phyloP scores from a whole-genome alignment of 345 rosid species.

The Eucalyptus virginea region DNA sequence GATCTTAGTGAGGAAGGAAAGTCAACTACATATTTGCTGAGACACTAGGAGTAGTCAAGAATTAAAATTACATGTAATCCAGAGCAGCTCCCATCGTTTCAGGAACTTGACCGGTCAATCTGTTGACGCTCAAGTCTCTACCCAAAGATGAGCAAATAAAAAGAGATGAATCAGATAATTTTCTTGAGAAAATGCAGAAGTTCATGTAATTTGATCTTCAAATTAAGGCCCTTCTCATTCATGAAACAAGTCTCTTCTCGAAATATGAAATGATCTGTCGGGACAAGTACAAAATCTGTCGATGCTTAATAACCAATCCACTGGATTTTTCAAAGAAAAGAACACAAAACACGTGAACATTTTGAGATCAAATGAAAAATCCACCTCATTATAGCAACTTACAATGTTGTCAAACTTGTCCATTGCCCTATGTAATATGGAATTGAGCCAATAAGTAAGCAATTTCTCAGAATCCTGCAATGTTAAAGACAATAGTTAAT shows the following conservation, averaged over 20 bases:
- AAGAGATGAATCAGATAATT: not conserved
- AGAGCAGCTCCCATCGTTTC: not conserved
- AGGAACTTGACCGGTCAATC: slow-evolving; percentile 49
- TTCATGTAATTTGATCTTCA: not conserved
- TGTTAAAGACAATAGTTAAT: not conserved
- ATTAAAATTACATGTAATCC: slow-evolving; percentile 31
- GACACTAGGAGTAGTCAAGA: not conserved
- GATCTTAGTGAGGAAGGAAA: not conserved
- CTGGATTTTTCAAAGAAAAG: not conserved
- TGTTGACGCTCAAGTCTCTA: slow-evolving; percentile 86
- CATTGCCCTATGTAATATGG: slow-evolving; percentile 31
- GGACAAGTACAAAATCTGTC: not conserved
- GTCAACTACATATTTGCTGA: not conserved
- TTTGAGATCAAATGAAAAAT: not conserved
- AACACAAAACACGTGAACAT: not conserved
- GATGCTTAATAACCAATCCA: not conserved
- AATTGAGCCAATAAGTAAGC: slow-evolving; percentile 37
- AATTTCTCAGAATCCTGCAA: slow-evolving; percentile 51
- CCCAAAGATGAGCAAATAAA: not conserved
- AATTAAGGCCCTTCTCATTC: not conserved
- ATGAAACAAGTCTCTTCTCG: not conserved
- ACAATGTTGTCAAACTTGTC: slow-evolving; percentile 25
- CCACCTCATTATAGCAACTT: slow-evolving; percentile 13
- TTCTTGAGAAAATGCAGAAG: not conserved
- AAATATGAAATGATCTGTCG: not conserved